Base-by-base conservation (phyloP, 2,329 filamentous ascomycete species). In the Exophiala oligosperma region DNA sequence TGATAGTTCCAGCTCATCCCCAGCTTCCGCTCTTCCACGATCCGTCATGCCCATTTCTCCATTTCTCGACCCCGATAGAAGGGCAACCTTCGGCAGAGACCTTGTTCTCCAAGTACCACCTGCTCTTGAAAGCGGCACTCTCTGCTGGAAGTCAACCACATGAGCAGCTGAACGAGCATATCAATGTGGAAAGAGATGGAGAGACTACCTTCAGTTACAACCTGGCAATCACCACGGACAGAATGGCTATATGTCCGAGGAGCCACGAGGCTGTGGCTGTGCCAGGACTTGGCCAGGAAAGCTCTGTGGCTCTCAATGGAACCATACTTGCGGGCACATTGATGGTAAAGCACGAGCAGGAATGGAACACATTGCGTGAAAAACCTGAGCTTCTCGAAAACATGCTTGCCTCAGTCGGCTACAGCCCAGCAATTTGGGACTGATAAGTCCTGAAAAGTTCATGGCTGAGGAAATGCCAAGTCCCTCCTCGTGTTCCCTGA, bases 291-390 rank as follows among this genome's bases (percentile, higher is more conserved):
- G 68, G 70, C 32, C 59, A 70, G 1, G 74, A 79, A 7, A 69
- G 73, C 38, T 72, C 75, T 41, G 74, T 84, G 14, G 78, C 78
- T 7, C 65, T 84, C 37, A 85, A 85, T 60, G 83, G 83, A 2
- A 85, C 83, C 0, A 74, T 83, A 17, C 72, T 85, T 2, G 82
- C 76, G 1, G 82, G 81, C 1, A 84, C 81, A 3, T 69, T 84
- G 60, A 82, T 85, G 81, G 82, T 85, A 21, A 85, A 84, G 68
- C 71, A 76, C 5, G 72, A 81, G 64, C 73, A 73, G 7, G 80
- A 84, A 65, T 85, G 80, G 80, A 73, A 83, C 59, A 62, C 72
- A 37, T 65, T 85, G 38, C 71, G 73, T 32, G 60, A 66, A 4
- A 71, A 76, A 29, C 73, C 73, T 14, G 69, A 72, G 29, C 61